Base-by-base conservation (phyloP, 1,284 basidiomycete species). In the Ustilago bromivora region DNA sequence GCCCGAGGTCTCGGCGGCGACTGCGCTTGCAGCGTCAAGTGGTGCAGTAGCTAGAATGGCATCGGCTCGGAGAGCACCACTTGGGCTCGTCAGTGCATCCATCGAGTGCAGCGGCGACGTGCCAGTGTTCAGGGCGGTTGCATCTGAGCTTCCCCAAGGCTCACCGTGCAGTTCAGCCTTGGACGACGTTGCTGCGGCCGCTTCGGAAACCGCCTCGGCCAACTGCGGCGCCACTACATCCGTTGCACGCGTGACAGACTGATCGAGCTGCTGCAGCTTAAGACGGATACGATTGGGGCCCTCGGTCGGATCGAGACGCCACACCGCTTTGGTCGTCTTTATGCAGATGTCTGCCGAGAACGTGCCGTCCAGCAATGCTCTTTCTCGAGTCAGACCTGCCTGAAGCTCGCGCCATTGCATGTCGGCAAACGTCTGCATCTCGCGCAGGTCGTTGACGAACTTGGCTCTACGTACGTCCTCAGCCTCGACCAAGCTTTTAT, bases 301-400 rank as follows among this genome's bases (percentile, higher is more conserved):
- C 58, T 86, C 84, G 17, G 84, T 86, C 0, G 84, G 71, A 57
- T 86, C 84, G 19, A 85, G 71, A 23, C 70, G 67, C 79, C 81
- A 84, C 17, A 66, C 32, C n/a, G 56, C 28, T 55, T 67, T 66
- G 56, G 19, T n/a, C 6, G 35, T 28, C 9, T 47, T 61, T 8
- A 8, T n/a, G n/a, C 32, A 41, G 11, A 46, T 34, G 7, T 55
- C 31, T 17, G 12, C 15, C 10, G 36, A 23, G 4, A 19, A 4
- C 13, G 40, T 46, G 6, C 35, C 40, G 11, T 61, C 67, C 12
- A 83, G 57, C 54, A 82, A 43, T 31, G 73, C 75, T 3, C 76
- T 38, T 34, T 81, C 79, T 0, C 80, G 63, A 5, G 78, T 63
- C 11, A 82, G 64, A n/a, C 60, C 62, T 12, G 55, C 57, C 32